These are phyloP conservation scores for Alisma plantagoaquatica DNA, from an alignment of 106 monocot species.

Conservation along the genomic window DNA sequence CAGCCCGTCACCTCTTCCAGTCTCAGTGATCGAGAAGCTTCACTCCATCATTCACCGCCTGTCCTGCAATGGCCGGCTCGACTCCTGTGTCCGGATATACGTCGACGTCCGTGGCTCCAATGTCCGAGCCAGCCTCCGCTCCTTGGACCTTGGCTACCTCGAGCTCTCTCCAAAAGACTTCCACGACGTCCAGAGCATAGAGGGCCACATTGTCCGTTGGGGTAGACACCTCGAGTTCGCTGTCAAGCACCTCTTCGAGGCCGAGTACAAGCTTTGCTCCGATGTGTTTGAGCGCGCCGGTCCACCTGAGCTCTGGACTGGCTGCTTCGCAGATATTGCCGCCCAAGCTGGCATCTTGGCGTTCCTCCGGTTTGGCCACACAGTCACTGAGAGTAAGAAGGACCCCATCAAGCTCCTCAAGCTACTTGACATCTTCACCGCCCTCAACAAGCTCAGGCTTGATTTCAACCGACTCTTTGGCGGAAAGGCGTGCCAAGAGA, in stretches of 20 bases:
- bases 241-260: constrained; percentile 75
- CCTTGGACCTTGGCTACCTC: constrained; percentile 59
- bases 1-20: constrained; percentile 43
- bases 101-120: constrained; percentile 43
- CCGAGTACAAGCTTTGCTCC: constrained; percentile 66
- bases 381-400: constrained; percentile 65
- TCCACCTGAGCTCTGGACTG: constrained; percentile 23
- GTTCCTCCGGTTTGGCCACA: constrained; percentile 61
- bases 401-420: constrained; percentile 92
- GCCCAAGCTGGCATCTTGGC: constrained; percentile 52
- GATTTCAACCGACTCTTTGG: constrained; percentile 87
- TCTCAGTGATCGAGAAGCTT: constrained; percentile 36
- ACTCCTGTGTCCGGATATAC: constrained; percentile 35
- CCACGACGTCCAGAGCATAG: constrained; percentile 57
- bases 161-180: constrained; percentile 20
- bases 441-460: constrained; percentile 58
- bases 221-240: constrained; percentile 67
- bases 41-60: constrained; percentile 38
- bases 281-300: constrained; percentile 43
- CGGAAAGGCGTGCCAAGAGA: constrained; percentile 55
- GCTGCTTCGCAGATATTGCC: constrained; percentile 72
- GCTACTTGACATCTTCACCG: constrained; percentile 68
- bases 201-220: constrained; percentile 49
- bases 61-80: constrained; percentile 36
- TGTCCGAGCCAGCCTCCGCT: constrained; percentile 36